Evolutionary conservation across 345 rosid species (phyloP), one percentile per base, ranked within the genome.

Genomic region (Corchorus capsularis): DNA sequence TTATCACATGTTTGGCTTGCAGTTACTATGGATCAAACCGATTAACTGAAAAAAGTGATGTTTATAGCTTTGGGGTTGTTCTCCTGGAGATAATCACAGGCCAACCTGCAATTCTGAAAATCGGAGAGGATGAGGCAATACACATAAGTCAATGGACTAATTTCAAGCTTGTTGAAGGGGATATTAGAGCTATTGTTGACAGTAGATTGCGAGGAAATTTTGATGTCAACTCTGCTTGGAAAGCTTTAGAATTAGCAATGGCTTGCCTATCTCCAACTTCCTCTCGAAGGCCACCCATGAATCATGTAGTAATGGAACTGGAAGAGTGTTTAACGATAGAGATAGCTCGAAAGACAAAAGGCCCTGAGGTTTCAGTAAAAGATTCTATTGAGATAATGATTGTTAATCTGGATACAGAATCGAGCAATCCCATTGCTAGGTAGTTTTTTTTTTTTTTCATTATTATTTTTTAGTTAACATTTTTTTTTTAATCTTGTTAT

Each of bases 61-160:
- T 90, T 20, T 90, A 86, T 70, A 85, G 89, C 77, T 90, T 85
- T 20, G 90, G 92, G 16, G 43, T 84, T 45, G 89, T 89, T 35
- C 73, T 89, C 0, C 62, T 89, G 63, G 84, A 81, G 76, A 75
- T 83, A 46, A 77, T 84, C 3, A 83, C 86, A 75, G 61, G 83
- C 63, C 74, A 74, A 35, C 73, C 80, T 9, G 87, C 78, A 41
- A 78, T 82, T 27, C 69, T 54, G 4, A 79, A 63, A 19, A 45
- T 1, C 8, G 13, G 56, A 11, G 63, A 59, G 17, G 66, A 66
- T 39, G 49, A 63, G 66, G 82, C 80, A 55, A 82, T 84, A 59
- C 64, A 73, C 66, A 54, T 77, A 87, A 22, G 87, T 20, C 34
- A 57, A 57, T 5, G 84, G 84, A 86, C 82, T 0, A 81, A 75